Percentiles rank a stretch among this genome's conserved stretches.
Evolutionary conservation across 2,329 filamentous ascomycete genomes (phyloP).

Genomic region (Colletotrichum cuscutae): DNA sequence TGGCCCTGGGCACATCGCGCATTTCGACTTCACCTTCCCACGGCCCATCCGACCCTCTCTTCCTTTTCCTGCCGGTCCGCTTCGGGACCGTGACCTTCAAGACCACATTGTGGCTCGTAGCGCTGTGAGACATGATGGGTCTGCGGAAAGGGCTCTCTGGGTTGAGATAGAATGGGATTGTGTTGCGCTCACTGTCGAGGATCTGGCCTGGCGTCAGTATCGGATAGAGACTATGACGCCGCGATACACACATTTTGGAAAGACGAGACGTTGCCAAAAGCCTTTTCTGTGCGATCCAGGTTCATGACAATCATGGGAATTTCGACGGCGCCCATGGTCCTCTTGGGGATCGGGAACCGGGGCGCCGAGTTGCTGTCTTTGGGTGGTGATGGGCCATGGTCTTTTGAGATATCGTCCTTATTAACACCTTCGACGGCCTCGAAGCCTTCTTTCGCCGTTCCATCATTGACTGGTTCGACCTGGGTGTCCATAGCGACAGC

Average conservation of each 20-base stretch:
- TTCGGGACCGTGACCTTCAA: conserved; percentile 89
- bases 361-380: conserved; percentile 28
- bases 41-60: conserved; percentile 77
- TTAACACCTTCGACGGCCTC: no score
- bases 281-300: conserved; percentile 53
- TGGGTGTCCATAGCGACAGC: conserved; percentile 26
- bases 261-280: conserved; percentile 52
- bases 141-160: conserved; percentile 83
- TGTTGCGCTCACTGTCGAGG: conserved; percentile 59
- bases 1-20: conserved; percentile 36
- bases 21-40: conserved; percentile 61
- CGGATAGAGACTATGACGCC: not conserved
- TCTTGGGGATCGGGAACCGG: conserved; percentile 46
- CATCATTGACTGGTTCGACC: not conserved
- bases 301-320: conserved; percentile 56
- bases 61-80: conserved; percentile 86
- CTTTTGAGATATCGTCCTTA: not conserved
- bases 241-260: conserved; percentile 49
- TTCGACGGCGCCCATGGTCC: conserved; percentile 52
- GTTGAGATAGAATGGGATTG: conserved; percentile 78
- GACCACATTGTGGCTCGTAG: conserved; percentile 83
- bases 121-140: conserved; percentile 80
- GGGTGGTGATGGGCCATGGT: not conserved
- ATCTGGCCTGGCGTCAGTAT: conserved; percentile 46
- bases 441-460: not conserved